Base-by-base conservation (phyloP, 192 early-diverging fungal species). In the Umbelopsis isabellina region DNA sequence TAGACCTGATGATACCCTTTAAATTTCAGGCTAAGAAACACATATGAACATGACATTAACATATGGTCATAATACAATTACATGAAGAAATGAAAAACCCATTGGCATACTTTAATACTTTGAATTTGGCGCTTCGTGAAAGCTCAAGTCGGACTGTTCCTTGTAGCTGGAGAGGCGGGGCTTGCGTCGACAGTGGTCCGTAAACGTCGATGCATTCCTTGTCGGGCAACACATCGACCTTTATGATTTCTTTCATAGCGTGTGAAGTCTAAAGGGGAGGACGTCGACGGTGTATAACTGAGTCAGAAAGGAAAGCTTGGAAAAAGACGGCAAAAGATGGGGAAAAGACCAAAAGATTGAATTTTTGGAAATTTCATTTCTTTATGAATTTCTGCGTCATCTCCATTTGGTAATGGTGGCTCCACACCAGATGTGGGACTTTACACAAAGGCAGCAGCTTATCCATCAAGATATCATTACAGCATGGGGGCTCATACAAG, bases 191-290 rank as follows among this genome's bases (percentile, higher is more conserved):
- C 55, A 61, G 18, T 30, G 55, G 33, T 30, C 55, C 55, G 25
- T 61, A 61, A 35, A 61, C 55, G 33, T 61, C 55, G 55, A 61
- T 61, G 33, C 23, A 61, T 12, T 15, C 25, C 33, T 61, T 61
- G 6, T 61, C 55, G 13, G 55, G 30, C 30, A 61, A 61, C 12
- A 61, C 55, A 35, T 61, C 55, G 1, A 61, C 27, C 13, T 25
- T 35, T 35, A 61, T 16, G 33, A 61, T 61, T 15, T 61, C 55
- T 61, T 61, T 61, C 55, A 61, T 61, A 30, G 47, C 4, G 2
- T 49, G 47, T 20, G 47, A 3, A 3, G n/a, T n/a, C n/a, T n/a
- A n/a, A n/a, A n/a, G n/a, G 3, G 12, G 30, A 30, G 8, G 11
- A 9, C 20, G 16, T 2, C 52, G 12, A 12, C 30, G 25, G 15